Conservation (phyloP, 2,329 filamentous ascomycete species). For the Tolypocladium album region DNA sequence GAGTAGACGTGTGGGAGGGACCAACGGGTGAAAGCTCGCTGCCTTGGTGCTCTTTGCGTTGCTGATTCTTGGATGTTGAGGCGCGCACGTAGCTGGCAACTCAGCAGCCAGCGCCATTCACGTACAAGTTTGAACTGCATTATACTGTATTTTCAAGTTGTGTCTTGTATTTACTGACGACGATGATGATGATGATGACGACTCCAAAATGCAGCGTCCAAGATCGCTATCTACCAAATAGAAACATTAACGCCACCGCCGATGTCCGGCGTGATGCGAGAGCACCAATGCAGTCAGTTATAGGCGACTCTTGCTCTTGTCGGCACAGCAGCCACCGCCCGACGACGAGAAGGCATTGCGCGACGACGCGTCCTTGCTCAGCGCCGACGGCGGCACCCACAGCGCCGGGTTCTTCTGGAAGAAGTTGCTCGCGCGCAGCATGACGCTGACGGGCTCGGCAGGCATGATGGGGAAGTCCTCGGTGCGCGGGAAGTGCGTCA, state of each 20-base stretch:
- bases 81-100: no score
- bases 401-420: slow-evolving; percentile 39
- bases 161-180: neutral
- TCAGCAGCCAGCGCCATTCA: no score
- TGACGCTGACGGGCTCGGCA: slow-evolving; percentile 40
- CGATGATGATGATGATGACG: no score
- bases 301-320: slow-evolving; percentile 9
- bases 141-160: no score
- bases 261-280: neutral
- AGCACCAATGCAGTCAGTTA: neutral
- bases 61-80: neutral
- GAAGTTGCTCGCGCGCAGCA: slow-evolving; percentile 40
- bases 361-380: slow-evolving; percentile 19
- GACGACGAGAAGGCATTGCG: slow-evolving; percentile 7
- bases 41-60: neutral
- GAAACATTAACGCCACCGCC: neutral
- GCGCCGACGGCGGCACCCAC: slow-evolving; percentile 33
- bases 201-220: neutral
- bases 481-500: slow-evolving; percentile 50
- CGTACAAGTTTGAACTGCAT: no score
- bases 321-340: slow-evolving; percentile 3
- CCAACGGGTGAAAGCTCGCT: neutral
- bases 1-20: neutral
- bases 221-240: neutral
- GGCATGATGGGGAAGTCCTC: slow-evolving; percentile 64